Percentiles rank a stretch among this genome's conserved stretches.
phyloP scores from a whole-genome alignment of 2,329 filamentous ascomycete genomes.

The Xylogone sp. region DNA sequence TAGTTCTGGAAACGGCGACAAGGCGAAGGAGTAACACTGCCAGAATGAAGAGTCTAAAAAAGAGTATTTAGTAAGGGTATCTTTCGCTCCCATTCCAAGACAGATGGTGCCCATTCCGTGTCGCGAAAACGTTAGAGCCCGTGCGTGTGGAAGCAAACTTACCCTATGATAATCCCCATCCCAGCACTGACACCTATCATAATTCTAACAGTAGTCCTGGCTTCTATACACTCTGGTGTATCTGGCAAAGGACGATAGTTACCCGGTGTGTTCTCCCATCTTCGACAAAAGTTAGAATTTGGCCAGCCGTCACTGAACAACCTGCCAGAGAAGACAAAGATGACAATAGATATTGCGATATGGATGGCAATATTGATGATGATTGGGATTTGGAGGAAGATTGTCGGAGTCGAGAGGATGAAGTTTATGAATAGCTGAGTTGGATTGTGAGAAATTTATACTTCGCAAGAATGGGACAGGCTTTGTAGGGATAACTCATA shows the following conservation, averaged over 20 bases:
- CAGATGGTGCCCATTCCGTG: too few species aligned
- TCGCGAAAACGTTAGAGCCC: too few species aligned
- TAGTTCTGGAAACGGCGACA: too few species aligned
- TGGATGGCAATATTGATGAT: conserved; percentile 4
- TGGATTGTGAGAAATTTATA: too few species aligned
- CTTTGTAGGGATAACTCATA: too few species aligned
- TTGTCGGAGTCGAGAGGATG: conserved; percentile 4
- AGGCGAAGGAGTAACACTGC: too few species aligned
- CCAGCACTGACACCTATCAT: conserved; percentile 5
- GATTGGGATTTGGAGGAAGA: conserved; percentile 6
- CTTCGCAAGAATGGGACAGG: too few species aligned
- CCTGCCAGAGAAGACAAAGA: conserved; percentile 2
- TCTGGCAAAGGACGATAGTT: neutral
- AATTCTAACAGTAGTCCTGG: neutral
- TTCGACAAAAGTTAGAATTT: neutral
- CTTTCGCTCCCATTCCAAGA: too few species aligned
- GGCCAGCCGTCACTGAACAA: conserved; percentile 4
- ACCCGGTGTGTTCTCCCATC: neutral
- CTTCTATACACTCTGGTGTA: neutral
- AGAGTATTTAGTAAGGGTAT: too few species aligned
- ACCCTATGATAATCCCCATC: conserved; percentile 7
- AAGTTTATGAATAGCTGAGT: conserved; percentile 5
- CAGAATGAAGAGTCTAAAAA: too few species aligned
- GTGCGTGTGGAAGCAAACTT: neutral
- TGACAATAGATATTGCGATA: conserved; percentile 6